Percentiles rank a stretch among this genome's conserved stretches.
phyloP scores from a whole-genome alignment of 1,139 yeast genomes.

The Yueomyces sp. region DNA sequence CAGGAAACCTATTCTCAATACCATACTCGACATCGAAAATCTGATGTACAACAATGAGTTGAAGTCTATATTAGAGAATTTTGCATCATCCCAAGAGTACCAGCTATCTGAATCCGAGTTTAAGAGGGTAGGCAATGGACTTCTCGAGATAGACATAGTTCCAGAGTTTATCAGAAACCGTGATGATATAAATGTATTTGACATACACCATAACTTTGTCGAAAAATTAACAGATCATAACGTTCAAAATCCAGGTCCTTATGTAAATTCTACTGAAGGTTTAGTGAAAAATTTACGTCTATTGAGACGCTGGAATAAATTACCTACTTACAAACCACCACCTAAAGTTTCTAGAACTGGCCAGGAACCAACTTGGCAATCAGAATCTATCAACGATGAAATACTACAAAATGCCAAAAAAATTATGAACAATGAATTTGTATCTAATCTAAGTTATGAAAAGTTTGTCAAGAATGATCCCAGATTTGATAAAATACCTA shows the following conservation, averaged over 20 bases:
- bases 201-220: constrained; percentile 38
- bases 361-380: constrained; percentile 28
- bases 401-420: constrained; percentile 23
- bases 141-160: constrained; percentile 57
- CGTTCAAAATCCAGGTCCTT: constrained; percentile 9
- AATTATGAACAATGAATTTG: background rate
- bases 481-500: background rate
- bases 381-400: constrained; percentile 25
- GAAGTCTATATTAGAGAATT: constrained; percentile 14
- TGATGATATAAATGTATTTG: constrained; percentile 20
- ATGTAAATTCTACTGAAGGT: constrained; percentile 45
- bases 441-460: constrained; percentile 1
- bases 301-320: constrained; percentile 33
- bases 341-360: constrained; percentile 5
- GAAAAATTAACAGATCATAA: constrained; percentile 22
- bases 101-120: constrained; percentile 17
- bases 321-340: constrained; percentile 16
- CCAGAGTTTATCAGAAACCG: constrained; percentile 52
- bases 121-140: constrained; percentile 45
- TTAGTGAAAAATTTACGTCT: constrained; percentile 49
- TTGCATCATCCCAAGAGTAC: constrained; percentile 6
- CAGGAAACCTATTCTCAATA: constrained; percentile 25
- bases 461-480: background rate
- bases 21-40: constrained; percentile 17
- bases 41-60: constrained; percentile 18